Base-by-base conservation (phyloP, 1,284 basidiomycete genomes). In the Ceratobasidium sp. region DNA sequence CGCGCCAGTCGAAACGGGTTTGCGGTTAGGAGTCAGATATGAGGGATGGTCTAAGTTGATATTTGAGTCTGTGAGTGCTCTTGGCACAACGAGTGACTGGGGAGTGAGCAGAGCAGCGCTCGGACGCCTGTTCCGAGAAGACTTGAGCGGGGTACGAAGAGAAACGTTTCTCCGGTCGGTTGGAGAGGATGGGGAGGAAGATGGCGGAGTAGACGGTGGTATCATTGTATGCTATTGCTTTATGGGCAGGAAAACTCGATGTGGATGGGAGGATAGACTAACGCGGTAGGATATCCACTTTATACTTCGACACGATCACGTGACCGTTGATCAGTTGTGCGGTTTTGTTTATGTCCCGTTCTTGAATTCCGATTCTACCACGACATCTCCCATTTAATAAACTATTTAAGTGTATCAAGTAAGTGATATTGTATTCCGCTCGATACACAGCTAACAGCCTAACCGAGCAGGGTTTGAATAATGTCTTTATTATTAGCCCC, bases 401-500 rank as follows among this genome's bases (percentile, higher is more conserved):
- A n/a, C n/a, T n/a, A n/a, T n/a, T n/a, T n/a, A n/a, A n/a, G n/a
- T n/a, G n/a, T n/a, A n/a, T n/a, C n/a, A n/a, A n/a, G n/a, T n/a
- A n/a, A n/a, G n/a, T n/a, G n/a, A n/a, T n/a, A n/a, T n/a, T n/a
- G n/a, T n/a, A n/a, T n/a, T n/a, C n/a, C n/a, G n/a, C n/a, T n/a
- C n/a, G n/a, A n/a, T n/a, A n/a, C n/a, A n/a, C n/a, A 40, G 38
- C 17, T 8, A 40, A 8, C 17, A 8, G 7, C 38, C 38, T 40
- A 47, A 47, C 10, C 43, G 10, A 20, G 20, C 7, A 47, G 6
- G 6, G 45, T 38, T 52, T 2, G 38, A 25, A n/a, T 7, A 7
- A 68, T 68, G 65, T 68, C 65, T 6, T 29, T 68, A 13, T 43
- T 68, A 7, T 40, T 68, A 15, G 53, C 65, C 22, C 65, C 65